Base-by-base conservation (phyloP, 2,329 filamentous ascomycete species). In the Venturia asperata region DNA sequence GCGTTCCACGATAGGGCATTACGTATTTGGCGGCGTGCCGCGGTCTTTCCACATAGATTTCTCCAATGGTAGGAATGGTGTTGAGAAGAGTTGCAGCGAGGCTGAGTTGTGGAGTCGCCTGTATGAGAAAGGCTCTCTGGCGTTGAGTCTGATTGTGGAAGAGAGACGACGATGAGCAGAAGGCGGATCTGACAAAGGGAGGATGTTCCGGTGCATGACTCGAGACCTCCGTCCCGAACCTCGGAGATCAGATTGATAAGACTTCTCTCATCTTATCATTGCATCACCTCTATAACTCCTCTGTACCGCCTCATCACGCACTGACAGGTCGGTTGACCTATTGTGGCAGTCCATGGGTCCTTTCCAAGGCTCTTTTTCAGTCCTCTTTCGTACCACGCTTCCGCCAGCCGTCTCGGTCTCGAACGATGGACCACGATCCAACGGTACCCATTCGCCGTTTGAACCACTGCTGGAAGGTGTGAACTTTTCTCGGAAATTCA, bases 381-480 rank as follows among this genome's bases (percentile, higher is more conserved):
- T n/a, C 3, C 15, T 34, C 30, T 37, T 58, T 37, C 52, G 30
- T 37, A 37, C 6, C 19, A 21, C 27, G n/a, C 11, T 19, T 34
- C 52, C 52, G 30, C n/a, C 15, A n/a, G 1, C 30, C 17, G 24
- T 37, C 30, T 9, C 27, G 1, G 47, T 27, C 15, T 7, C 52
- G 19, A 58, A 19, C 30, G 4, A 37, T 19, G 52, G 13, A 37
- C 17, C 17, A 21, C 13, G 60, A n/a, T n/a, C 37, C 19, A 62
- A 43, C 21, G 60, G 43, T 24, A 47, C 39, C 17, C 43, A 43
- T 43, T 43, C 41, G 39, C 39, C 43, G 37, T 62, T 47, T n/a
- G 43, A 43, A 62, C 60, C 60, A 21, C n/a, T 62, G 39, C n/a
- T 62, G 39, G 60, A 62, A 19, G 60, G 41, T 5, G 60, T 62